A percentile compares a stretch with the other conserved stretches of the same genome.
These are phyloP conservation scores for Yamadazyma triangularis DNA, from an alignment of 1,139 yeast genomes.

Conservation along the genomic window DNA sequence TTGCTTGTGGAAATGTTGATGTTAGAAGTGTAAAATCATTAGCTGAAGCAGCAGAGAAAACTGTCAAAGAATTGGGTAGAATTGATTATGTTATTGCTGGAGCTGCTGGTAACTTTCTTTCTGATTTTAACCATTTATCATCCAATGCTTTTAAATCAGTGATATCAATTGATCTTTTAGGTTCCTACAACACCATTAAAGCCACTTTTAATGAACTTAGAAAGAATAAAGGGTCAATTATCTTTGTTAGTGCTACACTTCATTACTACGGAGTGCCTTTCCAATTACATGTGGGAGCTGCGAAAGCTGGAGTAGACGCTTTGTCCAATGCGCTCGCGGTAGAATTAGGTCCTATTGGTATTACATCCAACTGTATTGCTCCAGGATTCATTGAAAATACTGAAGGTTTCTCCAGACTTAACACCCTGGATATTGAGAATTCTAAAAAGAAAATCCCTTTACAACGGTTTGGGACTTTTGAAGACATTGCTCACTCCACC, in stretches of 20 bases:
- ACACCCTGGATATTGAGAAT: slow-evolving; percentile 12
- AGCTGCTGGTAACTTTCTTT: slow-evolving; percentile 89
- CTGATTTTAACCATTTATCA: slow-evolving; percentile 74
- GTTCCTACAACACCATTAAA: slow-evolving; percentile 83
- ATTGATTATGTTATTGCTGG: slow-evolving; percentile 89
- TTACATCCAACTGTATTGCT: slow-evolving; percentile 76
- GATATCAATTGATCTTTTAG: slow-evolving; percentile 75
- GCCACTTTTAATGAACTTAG: slow-evolving; percentile 66
- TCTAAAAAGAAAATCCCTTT: slow-evolving; percentile 51
- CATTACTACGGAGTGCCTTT: slow-evolving; percentile 85
- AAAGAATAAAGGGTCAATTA: slow-evolving; percentile 62
- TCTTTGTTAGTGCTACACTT: slow-evolving; percentile 81
- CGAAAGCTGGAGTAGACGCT: slow-evolving; percentile 92
- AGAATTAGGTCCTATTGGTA: slow-evolving; percentile 84
- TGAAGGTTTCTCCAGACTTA: slow-evolving; percentile 67
- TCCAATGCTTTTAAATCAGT: slow-evolving; percentile 86
- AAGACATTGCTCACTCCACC: slow-evolving; percentile 84
- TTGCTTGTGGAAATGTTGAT: slow-evolving; percentile 69
- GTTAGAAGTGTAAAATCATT: slow-evolving; percentile 65
- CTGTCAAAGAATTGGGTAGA: slow-evolving; percentile 63
- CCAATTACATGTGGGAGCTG: slow-evolving; percentile 86
- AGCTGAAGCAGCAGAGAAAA: slow-evolving; percentile 54
- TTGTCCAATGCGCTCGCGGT: slow-evolving; percentile 77
- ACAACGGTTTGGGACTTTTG: slow-evolving; percentile 66
- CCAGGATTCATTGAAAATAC: slow-evolving; percentile 84